Percentiles rank a stretch among this genome's conserved stretches.
These are phyloP conservation scores for Picochlorum sp. DNA, from an alignment of 139 green algal genomes.

Conservation along the genomic window DNA sequence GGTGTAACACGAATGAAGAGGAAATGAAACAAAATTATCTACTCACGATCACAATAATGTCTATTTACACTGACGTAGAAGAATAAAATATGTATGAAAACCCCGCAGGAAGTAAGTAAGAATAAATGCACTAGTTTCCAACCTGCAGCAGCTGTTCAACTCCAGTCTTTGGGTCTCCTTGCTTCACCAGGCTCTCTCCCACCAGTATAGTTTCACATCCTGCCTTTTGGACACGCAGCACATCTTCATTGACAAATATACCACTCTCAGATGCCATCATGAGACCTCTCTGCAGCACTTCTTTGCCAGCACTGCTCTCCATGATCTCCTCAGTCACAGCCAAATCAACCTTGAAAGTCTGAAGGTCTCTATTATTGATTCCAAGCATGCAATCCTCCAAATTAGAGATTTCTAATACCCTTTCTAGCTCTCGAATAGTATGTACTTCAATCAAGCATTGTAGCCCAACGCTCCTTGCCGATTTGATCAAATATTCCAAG, in stretches of 20 bases:
- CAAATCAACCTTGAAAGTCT: conserved; percentile 93
- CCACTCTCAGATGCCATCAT: conserved; percentile 89
- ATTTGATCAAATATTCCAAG: conserved; percentile 83
- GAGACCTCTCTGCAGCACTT: conserved; percentile 63
- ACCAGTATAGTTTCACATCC: conserved; percentile 85
- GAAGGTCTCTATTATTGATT: conserved; percentile 98
- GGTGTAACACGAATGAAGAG: no score
- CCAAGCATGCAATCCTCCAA: conserved; percentile 81
- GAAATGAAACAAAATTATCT: no score
- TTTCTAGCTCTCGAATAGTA: conserved; percentile 79
- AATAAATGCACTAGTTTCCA: not conserved
- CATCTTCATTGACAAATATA: conserved; percentile 93
- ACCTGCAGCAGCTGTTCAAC: conserved; percentile 65
- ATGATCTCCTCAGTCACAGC: conserved; percentile 73
- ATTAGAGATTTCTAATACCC: conserved; percentile 68
- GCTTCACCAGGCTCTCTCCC: conserved; percentile 93
- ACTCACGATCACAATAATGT: no score
- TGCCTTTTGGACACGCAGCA: conserved; percentile 69
- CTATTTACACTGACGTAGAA: no score
- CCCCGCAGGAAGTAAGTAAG: not conserved
- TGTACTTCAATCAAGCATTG: conserved; percentile 77
- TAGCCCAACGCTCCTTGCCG: conserved; percentile 53
- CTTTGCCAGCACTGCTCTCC: conserved; percentile 54
- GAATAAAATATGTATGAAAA: no score
- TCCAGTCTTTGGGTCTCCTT: conserved; percentile 68